Evolutionary conservation across 2,329 filamentous ascomycete species (phyloP), one percentile per base, ranked within the genome.

Genomic region (Coniochaeta hoffmannii): DNA sequence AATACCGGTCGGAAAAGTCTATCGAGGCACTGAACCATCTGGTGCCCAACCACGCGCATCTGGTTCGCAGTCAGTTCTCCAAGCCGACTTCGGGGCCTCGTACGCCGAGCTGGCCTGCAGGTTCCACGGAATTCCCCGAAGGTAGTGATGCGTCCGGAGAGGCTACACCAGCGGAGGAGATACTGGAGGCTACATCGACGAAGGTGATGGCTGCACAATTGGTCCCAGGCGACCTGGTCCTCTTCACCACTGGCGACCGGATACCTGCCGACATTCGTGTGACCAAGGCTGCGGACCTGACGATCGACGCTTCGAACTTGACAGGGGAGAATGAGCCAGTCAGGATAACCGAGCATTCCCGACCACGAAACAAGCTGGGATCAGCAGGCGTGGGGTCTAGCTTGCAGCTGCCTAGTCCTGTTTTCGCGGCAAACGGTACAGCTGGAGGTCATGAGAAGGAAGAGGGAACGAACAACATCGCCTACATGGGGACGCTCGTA

Each of bases 261-360:
- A 95, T 99, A 62, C 94, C 94, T 6, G 94, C 94, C 55, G 94
- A 99, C 67, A 88, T 99, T 63, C 87, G 94, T 46, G 96, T 99
- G 54, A 97, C 90, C 8, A 87, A 90, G 66, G 89, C 92, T 11
- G 84, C 89, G 9, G 91, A 97, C 68, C 76, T 99, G 53, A 90
- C 90, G 41, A 96, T 99, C 61, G 95, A 99, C 68, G 92, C 94
- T 64, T 97, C 94, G 12, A 99, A 99, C 66, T 74, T 99, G 57
- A 99, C 94, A 0, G 94, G 94, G 57, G 94, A 99, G 71, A 97
- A 96, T 58, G 91, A 97, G 64, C 92, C 94, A 4, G 90, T 97
- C 6, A 78, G 83, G 50, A 90, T 99, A 66, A 85, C 82, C 11
- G 76, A 87, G 2, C 84, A 89, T 19, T 82, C 85, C 1, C 74